These are phyloP conservation scores for Sporothrix schenckii DNA, from an alignment of 2,329 filamentous ascomycete genomes.

Conservation along the genomic window DNA sequence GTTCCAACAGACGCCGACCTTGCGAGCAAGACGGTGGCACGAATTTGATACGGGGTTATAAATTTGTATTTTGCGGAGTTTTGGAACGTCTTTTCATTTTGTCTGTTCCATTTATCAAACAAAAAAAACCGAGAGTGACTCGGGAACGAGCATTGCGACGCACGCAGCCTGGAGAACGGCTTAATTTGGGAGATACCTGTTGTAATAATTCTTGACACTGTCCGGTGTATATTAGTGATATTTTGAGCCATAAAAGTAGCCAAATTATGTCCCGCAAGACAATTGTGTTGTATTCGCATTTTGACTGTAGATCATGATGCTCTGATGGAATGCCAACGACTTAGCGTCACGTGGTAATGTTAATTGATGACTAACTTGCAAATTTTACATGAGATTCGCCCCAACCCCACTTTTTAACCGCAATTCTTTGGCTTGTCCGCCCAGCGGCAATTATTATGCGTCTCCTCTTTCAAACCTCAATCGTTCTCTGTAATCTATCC, in stretches of 20 bases:
- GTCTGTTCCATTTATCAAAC: not conserved
- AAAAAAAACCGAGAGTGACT: constrained; percentile 21
- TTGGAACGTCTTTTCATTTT: not conserved
- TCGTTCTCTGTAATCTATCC: not conserved
- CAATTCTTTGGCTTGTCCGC: constrained; percentile 1
- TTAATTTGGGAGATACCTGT: constrained; percentile 30
- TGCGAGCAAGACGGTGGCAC: not conserved
- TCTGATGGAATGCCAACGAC: not conserved
- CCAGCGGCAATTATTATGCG: not conserved
- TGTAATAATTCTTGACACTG: constrained; percentile 27
- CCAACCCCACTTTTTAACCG: constrained; percentile 17
- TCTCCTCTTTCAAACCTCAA: not conserved
- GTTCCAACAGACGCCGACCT: not conserved
- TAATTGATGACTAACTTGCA: constrained; percentile 13
- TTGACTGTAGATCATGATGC: not conserved
- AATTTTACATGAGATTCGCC: constrained; percentile 20
- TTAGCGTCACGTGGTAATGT: constrained; percentile 13
- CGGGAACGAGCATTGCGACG: constrained; percentile 15
- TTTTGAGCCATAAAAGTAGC: not conserved
- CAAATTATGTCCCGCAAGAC: not conserved
- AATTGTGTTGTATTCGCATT: not conserved
- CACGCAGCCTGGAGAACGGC: constrained; percentile 15
- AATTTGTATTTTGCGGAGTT: constrained; percentile 6
- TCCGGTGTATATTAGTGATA: constrained; percentile 11
- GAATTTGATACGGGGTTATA: not conserved